A percentile compares a stretch with the other conserved stretches of the same genome.
Evolutionary conservation across 1,284 basidiomycete species (phyloP).

Genomic region (Leccinum pachyderme): DNA sequence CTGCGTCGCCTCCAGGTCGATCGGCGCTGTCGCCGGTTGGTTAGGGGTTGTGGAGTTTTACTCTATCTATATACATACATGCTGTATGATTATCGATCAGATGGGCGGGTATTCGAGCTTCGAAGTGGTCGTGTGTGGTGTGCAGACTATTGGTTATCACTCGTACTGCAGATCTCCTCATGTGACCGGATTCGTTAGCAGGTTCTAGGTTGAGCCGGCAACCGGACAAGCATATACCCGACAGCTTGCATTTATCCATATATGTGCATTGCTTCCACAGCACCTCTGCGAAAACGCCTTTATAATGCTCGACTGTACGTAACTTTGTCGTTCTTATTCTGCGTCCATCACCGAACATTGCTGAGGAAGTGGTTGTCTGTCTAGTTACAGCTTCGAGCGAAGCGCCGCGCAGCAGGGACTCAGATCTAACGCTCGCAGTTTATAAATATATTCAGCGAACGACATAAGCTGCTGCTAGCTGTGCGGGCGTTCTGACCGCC

Average conservation of each 20-base stretch:
- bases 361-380: not conserved
- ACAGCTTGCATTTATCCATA: not conserved
- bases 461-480: too few species aligned
- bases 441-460: not conserved
- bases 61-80: conserved; percentile 2
- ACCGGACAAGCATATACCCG: not conserved
- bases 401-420: not conserved
- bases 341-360: not conserved
- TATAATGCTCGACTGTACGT: too few species aligned
- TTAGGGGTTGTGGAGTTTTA: conserved; percentile 3
- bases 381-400: not conserved
- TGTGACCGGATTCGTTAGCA: too few species aligned
- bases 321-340: not conserved
- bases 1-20: conserved; percentile 19
- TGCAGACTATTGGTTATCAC: not conserved
- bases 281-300: not conserved
- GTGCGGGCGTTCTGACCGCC: not conserved
- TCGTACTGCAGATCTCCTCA: not conserved
- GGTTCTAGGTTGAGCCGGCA: too few species aligned
- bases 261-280: not conserved
- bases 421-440: not conserved
- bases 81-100: not conserved
- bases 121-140: not conserved
- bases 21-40: not conserved
- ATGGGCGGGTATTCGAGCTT: not conserved